Percentiles rank a stretch among this genome's conserved stretches.
Conservation (phyloP, 2,329 filamentous ascomycete species). For the Pezicula carpinea region DNA sequence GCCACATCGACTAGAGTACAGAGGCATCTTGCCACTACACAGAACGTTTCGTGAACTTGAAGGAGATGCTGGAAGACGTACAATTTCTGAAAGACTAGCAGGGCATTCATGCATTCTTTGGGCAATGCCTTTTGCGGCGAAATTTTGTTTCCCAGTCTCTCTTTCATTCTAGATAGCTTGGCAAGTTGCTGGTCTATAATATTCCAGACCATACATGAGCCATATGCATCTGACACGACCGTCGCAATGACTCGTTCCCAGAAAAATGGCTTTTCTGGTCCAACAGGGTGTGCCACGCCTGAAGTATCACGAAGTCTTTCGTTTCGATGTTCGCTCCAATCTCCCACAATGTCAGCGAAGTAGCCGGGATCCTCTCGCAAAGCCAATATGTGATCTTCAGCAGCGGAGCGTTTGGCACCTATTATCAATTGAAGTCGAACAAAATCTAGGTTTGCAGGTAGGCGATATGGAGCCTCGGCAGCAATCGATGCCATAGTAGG, state of each 20-base stretch:
- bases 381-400: conserved; percentile 49
- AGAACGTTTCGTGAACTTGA: not conserved
- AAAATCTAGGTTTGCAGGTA: conserved; percentile 43
- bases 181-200: conserved; percentile 17
- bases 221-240: conserved; percentile 30
- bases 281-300: conserved; percentile 20
- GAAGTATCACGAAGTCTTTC: conserved; percentile 38
- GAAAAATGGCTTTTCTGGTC: conserved; percentile 22
- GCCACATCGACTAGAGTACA: too few relatives aligned
- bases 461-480: conserved; percentile 47
- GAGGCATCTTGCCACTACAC: not conserved
- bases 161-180: conserved; percentile 25
- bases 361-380: conserved; percentile 56
- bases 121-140: conserved; percentile 31
- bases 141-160: conserved; percentile 29
- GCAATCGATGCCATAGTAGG: conserved; percentile 36
- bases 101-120: conserved; percentile 31
- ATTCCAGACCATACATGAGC: conserved; percentile 8
- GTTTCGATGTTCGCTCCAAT: conserved; percentile 41
- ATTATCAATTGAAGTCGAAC: conserved; percentile 39
- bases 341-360: conserved; percentile 41
- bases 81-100: conserved; percentile 34
- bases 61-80: not conserved
- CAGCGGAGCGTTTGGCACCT: conserved; percentile 33
- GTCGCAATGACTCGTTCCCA: conserved; percentile 36